Conservation (phyloP, 495 filamentous ascomycete genomes). For the Tirmania nivea region DNA sequence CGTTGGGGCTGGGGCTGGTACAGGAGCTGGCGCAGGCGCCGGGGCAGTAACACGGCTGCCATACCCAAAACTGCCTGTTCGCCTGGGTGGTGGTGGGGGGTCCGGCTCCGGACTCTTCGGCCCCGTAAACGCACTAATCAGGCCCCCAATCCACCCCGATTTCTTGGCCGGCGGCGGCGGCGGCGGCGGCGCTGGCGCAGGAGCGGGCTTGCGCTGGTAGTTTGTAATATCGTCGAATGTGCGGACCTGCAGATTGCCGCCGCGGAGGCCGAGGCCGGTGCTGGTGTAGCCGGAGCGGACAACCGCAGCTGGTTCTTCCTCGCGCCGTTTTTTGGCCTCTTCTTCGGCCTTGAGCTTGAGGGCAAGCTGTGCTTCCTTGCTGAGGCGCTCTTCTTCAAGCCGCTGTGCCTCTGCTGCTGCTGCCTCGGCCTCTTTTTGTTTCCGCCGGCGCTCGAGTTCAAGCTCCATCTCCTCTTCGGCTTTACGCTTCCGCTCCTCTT, state of each 20-base stretch:
- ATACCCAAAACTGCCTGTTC: too few relatives aligned
- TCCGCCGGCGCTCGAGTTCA: background rate
- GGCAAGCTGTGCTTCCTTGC: background rate
- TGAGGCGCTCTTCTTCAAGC: background rate
- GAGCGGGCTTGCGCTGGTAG: background rate
- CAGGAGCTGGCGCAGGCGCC: background rate
- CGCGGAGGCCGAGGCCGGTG: background rate
- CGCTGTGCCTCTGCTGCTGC: background rate
- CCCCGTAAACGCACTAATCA: background rate
- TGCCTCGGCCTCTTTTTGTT: background rate
- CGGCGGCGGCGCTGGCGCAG: background rate
- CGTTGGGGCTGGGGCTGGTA: background rate
- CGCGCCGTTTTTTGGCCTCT: background rate
- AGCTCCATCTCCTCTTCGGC: background rate
- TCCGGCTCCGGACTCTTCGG: background rate
- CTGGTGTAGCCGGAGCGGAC: background rate
- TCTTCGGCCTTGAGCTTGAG: background rate
- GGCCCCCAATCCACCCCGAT: background rate
- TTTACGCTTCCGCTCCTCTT: background rate
- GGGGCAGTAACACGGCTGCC: background rate
- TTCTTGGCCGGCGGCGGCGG: background rate
- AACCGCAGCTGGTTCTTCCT: background rate
- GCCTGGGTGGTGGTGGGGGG: background rate
- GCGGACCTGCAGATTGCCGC: background rate
- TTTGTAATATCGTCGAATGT: background rate